Percentiles rank a stretch among this genome's conserved stretches.
Conservation (phyloP, 2,329 filamentous ascomycete species). For the Xylogone sp. region DNA sequence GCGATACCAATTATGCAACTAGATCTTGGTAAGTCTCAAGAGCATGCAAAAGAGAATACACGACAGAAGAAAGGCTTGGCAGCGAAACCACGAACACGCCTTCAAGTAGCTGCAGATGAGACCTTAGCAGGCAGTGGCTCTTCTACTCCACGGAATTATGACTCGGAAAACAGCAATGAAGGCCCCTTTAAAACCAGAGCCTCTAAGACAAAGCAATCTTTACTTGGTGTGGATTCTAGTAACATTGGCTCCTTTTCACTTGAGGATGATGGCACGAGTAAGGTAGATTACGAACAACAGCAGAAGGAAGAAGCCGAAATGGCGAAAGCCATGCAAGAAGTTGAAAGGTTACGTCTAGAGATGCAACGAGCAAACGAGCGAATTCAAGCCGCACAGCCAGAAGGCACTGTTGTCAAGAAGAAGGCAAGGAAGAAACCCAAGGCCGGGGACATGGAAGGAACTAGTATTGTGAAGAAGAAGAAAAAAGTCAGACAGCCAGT, state of each 20-base stretch:
- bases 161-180: conserved; percentile 51
- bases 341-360: conserved; percentile 80
- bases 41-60: conserved; percentile 21
- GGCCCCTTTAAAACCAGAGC: conserved; percentile 44
- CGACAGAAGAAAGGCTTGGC: conserved; percentile 30
- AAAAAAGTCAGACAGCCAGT: conserved; percentile 37
- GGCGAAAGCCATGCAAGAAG: conserved; percentile 81
- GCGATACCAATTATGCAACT: conserved; percentile 95
- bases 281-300: conserved; percentile 59
- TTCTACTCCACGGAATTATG: conserved; percentile 46
- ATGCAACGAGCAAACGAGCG: conserved; percentile 82
- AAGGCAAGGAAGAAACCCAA: conserved; percentile 58
- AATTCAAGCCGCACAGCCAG: conserved; percentile 63
- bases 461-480: conserved; percentile 43
- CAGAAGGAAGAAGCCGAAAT: conserved; percentile 83
- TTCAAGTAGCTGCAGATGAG: conserved; percentile 71
- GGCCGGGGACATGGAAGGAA: conserved; percentile 23
- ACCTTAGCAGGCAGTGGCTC: conserved; percentile 55
- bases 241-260: conserved; percentile 71
- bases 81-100: conserved; percentile 49
- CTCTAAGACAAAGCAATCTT: conserved; percentile 52
- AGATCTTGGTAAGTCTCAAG: conserved; percentile 58
- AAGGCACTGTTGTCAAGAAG: conserved; percentile 60
- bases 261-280: conserved; percentile 42
- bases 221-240: conserved; percentile 86